Evolutionary conservation across 257 asterid genomes (phyloP), one percentile per base, ranked within the genome.

Genomic region (Solanum pinnatisectum): DNA sequence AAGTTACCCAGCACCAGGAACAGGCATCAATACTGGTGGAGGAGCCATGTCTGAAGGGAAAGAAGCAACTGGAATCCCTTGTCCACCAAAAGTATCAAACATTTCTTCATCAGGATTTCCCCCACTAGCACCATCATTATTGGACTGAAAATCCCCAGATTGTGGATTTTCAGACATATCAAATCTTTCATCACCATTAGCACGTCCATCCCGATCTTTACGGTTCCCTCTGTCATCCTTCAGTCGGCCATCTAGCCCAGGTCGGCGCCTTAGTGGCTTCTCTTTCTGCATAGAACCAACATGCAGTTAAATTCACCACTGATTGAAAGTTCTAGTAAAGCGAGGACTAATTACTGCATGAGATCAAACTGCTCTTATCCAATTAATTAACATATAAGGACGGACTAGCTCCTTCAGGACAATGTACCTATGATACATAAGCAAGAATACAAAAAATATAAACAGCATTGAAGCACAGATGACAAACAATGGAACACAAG

Each of bases 1-100:
- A 83, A 91, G 91, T 89, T 90, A 97, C 99, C 99, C 99, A 78
- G 99, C 99, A 89, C 99, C 99, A 93, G 99, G 99, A 88, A 97
- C 99, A 60, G 99, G 99, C 99, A 97, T 97, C 92, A 96, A 92
- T 86, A 97, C 92, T 30, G 98, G 94, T 74, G 98, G 94, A 70
- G 93, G 99, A 88, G 94, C 95, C 65, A 97, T 94, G 77, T 97
- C 99, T 18, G 98, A 95, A 74, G 98, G 90, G 88, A 95, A 96
- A 86, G 94, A 42, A 49, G 95, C 93, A 88, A 96, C 97, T 42
- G 94, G 93, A 87, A 95, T 92, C 87, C 98, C 98, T 89, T 92
- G 98, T 71, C 96, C 98, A 42, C 94, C 94, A 89, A 93, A 95
- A 83, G 95, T 89, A 91, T 97, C 99, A 91, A 92, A 95, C 96